These are phyloP conservation scores for Syzygium malaccense DNA, from an alignment of 441 rosid genomes.

Conservation along the genomic window DNA sequence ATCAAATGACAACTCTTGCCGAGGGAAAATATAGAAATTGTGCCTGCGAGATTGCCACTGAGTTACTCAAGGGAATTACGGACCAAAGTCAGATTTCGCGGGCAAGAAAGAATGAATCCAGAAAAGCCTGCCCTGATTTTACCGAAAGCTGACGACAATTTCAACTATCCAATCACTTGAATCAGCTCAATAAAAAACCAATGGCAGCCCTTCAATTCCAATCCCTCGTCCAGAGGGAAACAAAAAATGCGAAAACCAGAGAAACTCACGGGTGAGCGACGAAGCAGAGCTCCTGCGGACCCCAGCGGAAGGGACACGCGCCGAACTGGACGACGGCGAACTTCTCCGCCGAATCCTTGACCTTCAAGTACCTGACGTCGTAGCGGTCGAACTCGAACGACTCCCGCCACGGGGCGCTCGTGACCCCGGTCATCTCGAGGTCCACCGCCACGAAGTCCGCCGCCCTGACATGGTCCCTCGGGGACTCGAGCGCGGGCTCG, in stretches of 20 bases:
- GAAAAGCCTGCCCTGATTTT: not conserved
- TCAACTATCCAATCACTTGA: not conserved
- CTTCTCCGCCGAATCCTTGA: slow-evolving; percentile 90
- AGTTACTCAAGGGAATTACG: not conserved
- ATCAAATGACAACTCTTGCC: slow-evolving; percentile 43
- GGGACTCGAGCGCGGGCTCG: slow-evolving; percentile 43
- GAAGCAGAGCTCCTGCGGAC: slow-evolving; percentile 50
- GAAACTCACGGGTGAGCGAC: slow-evolving; percentile 59
- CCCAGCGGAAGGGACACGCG: slow-evolving; percentile 95
- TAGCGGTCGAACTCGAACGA: slow-evolving; percentile 66
- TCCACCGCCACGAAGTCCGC: slow-evolving; percentile 89
- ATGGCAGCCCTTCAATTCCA: not conserved
- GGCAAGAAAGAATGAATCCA: not conserved
- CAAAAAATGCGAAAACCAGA: not conserved
- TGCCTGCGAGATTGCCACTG: slow-evolving; percentile 32
- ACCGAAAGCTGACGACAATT: not conserved
- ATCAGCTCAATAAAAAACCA: not conserved
- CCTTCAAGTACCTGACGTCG: slow-evolving; percentile 74
- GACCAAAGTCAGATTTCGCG: not conserved
- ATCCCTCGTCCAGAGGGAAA: not conserved
- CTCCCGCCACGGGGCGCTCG: slow-evolving; percentile 85
- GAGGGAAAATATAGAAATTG: slow-evolving; percentile 78
- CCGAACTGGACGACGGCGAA: slow-evolving; percentile 94
- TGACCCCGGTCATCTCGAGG: slow-evolving; percentile 88
- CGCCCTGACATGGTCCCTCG: slow-evolving; percentile 47